Evolutionary conservation across 1,284 basidiomycete genomes (phyloP).

Genomic region (Cryptococcus sp.): DNA sequence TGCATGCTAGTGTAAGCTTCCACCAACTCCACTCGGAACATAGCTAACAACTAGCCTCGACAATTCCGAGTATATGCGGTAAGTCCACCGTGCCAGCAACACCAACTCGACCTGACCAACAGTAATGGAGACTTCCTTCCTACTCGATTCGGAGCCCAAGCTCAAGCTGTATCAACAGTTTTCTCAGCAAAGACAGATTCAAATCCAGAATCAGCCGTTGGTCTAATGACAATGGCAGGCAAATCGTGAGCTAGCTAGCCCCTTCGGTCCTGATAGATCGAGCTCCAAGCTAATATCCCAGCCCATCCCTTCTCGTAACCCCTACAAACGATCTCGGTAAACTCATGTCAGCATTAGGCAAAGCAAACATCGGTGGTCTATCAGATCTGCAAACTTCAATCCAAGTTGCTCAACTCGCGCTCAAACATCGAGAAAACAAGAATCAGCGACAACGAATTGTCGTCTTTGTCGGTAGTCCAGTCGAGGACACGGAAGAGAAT

Average conservation of each 20-base stretch:
- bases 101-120: neutral
- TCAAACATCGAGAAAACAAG: slow-evolving; percentile 99
- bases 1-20: slow-evolving; percentile 65
- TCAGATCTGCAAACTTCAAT: slow-evolving; percentile 85
- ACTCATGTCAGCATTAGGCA: slow-evolving; percentile 75
- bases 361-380: slow-evolving; percentile 67
- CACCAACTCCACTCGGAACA: neutral
- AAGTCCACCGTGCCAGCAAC: slow-evolving; percentile 6
- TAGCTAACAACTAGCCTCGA: slow-evolving; percentile 59
- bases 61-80: slow-evolving; percentile 89
- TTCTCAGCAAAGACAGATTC: slow-evolving; percentile 91
- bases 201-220: slow-evolving; percentile 96
- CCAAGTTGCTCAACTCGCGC: slow-evolving; percentile 87
- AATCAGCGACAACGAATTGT: slow-evolving; percentile 92
- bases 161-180: slow-evolving; percentile 84
- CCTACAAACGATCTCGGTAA: slow-evolving; percentile 93
- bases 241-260: slow-evolving; percentile 64
- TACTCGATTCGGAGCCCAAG: slow-evolving; percentile 81
- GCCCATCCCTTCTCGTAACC: slow-evolving; percentile 91
- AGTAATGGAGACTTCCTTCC: slow-evolving; percentile 89
- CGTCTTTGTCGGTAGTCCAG: slow-evolving; percentile 86
- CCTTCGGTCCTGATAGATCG: neutral
- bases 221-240: slow-evolving; percentile 95
- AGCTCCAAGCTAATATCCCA: slow-evolving; percentile 37
- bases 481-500: slow-evolving; percentile 65